Evolutionary conservation across 257 asterid genomes (phyloP).

Genomic region (Petrea volubilis): DNA sequence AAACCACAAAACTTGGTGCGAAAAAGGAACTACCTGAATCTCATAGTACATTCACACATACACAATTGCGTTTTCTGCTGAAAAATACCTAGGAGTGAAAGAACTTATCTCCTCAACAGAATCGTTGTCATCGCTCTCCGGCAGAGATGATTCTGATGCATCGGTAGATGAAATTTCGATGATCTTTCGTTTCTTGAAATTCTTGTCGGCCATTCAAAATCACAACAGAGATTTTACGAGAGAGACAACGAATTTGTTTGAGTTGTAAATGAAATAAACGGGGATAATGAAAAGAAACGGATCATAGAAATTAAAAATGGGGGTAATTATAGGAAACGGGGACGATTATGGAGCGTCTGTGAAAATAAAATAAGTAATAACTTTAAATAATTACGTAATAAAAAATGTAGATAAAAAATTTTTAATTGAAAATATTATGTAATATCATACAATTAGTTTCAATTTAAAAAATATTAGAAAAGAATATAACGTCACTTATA

Average conservation of each 20-base stretch:
- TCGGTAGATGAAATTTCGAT: slow-evolving; percentile 54
- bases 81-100: slow-evolving; percentile 42
- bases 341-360: too few relatives aligned
- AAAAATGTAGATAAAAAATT: too few relatives aligned
- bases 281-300: neutral
- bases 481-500: too few relatives aligned
- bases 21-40: neutral
- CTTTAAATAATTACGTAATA: too few relatives aligned
- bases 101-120: slow-evolving; percentile 30
- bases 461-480: too few relatives aligned
- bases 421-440: too few relatives aligned
- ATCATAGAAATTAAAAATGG: neutral
- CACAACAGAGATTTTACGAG: neutral
- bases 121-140: slow-evolving; percentile 27
- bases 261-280: neutral
- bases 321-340: too few relatives aligned
- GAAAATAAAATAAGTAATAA: too few relatives aligned
- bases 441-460: too few relatives aligned
- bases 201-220: slow-evolving; percentile 18
- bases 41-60: neutral
- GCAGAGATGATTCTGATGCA: slow-evolving; percentile 29
- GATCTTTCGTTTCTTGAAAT: slow-evolving; percentile 24
- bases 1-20: neutral
- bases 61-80: neutral
- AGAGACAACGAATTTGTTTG: neutral